Evolutionary conservation across 345 rosid species (phyloP).

Genomic region (Trapa incisa): DNA sequence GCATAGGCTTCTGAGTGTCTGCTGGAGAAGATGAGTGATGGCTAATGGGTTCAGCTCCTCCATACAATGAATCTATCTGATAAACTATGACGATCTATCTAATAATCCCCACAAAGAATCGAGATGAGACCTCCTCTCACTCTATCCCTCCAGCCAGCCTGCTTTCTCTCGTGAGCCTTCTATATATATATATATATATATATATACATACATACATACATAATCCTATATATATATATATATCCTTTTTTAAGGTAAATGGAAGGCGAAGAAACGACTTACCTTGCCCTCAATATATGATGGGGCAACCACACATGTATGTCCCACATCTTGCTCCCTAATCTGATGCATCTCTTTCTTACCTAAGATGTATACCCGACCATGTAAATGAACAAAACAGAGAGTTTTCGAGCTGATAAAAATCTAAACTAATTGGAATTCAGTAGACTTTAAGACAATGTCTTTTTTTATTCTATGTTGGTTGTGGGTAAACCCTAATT

Average conservation of each 20-base stretch:
- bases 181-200: too few relatives aligned
- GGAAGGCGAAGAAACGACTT: neutral
- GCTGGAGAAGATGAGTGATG: slow-evolving; percentile 93
- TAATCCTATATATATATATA: neutral
- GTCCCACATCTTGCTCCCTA: neutral
- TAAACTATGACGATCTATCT: too few relatives aligned
- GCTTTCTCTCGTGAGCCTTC: neutral
- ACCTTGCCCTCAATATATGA: neutral
- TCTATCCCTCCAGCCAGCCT: neutral
- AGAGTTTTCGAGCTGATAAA: too few relatives aligned
- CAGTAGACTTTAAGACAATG: too few relatives aligned
- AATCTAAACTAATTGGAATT: too few relatives aligned
- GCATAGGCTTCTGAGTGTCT: slow-evolving; percentile 87
- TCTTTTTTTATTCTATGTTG: neutral
- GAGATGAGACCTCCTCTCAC: too few relatives aligned
- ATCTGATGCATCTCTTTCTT: neutral
- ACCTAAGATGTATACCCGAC: too few relatives aligned
- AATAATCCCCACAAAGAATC: too few relatives aligned
- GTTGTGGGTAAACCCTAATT: neutral
- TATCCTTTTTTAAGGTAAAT: neutral
- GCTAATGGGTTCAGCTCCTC: slow-evolving; percentile 49
- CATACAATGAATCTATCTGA: neutral
- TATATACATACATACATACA: too few relatives aligned
- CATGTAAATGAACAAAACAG: too few relatives aligned
- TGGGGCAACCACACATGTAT: neutral